Percentiles rank a stretch among this genome's conserved stretches.
phyloP scores from a whole-genome alignment of 2,329 filamentous ascomycete species.

The Aspergillus quadricinctus region DNA sequence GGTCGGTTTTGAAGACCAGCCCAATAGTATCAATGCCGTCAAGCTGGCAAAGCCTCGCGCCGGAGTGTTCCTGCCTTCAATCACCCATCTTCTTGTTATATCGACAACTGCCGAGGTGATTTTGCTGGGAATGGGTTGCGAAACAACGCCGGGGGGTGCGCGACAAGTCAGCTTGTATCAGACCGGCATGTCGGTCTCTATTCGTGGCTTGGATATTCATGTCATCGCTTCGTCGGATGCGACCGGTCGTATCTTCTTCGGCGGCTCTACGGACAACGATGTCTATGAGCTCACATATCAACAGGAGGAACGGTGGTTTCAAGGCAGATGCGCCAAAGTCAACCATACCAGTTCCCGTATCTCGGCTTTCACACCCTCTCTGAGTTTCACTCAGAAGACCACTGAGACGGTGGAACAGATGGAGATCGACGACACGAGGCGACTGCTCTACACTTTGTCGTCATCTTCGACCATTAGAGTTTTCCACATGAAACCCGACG shows the following conservation, averaged over 20 bases:
- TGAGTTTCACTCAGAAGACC: constrained; percentile 42
- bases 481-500: constrained; percentile 71
- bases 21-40: constrained; percentile 84
- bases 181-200: constrained; percentile 76
- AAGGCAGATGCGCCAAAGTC: constrained; percentile 77
- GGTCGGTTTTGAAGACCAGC: constrained; percentile 85
- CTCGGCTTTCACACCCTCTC: constrained; percentile 49
- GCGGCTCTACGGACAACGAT: constrained; percentile 74
- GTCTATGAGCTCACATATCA: constrained; percentile 94
- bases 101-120: constrained; percentile 82
- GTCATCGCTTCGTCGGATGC: constrained; percentile 72
- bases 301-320: constrained; percentile 96
- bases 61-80: constrained; percentile 80
- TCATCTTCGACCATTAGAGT: constrained; percentile 83
- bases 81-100: constrained; percentile 84
- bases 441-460: constrained; percentile 86
- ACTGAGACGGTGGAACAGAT: constrained; percentile 70
- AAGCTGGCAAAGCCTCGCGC: constrained; percentile 78
- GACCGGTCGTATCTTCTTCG: constrained; percentile 89
- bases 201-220: constrained; percentile 71
- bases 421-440: constrained; percentile 81
- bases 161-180: constrained; percentile 76
- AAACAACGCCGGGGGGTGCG: constrained; percentile 62
- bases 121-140: constrained; percentile 73
- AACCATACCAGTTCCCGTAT: constrained; percentile 79